phyloP scores from a whole-genome alignment of 1,284 basidiomycete genomes.

The Nidula niveotomentosa region DNA sequence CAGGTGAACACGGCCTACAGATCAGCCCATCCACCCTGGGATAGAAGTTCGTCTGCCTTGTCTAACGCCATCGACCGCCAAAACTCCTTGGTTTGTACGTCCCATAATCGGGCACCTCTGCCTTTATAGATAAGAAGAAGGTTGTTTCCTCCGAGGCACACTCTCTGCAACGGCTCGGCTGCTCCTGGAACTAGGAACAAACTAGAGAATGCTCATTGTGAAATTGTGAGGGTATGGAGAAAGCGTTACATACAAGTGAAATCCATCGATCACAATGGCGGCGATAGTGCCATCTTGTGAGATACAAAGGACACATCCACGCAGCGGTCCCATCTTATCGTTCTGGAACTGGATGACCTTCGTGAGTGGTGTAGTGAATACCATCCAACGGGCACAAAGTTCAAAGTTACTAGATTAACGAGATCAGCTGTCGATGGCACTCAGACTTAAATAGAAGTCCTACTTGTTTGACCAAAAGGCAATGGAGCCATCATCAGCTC shows the following conservation, averaged over 20 bases:
- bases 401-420: slow-evolving; percentile 50
- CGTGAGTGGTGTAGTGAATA: slow-evolving; percentile 66
- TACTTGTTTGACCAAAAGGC: slow-evolving; percentile 70
- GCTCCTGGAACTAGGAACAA: slow-evolving; percentile 82
- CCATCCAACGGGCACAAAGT: slow-evolving; percentile 64
- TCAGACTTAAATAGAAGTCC: not conserved
- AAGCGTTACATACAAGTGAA: slow-evolving; percentile 62
- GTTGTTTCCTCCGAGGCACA: slow-evolving; percentile 73
- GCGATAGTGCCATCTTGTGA: slow-evolving; percentile 83
- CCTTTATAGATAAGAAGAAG: slow-evolving; percentile 80
- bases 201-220: slow-evolving; percentile 31
- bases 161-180: slow-evolving; percentile 56
- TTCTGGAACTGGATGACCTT: slow-evolving; percentile 59
- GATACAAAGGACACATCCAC: slow-evolving; percentile 73
- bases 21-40: slow-evolving; percentile 69
- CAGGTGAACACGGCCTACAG: slow-evolving; percentile 43
- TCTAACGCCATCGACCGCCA: slow-evolving; percentile 79
- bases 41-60: slow-evolving; percentile 76
- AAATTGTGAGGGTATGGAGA: slow-evolving; percentile 2
- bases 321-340: slow-evolving; percentile 58
- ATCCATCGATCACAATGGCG: slow-evolving; percentile 73
- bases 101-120: slow-evolving; percentile 84
- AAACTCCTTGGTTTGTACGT: slow-evolving; percentile 83
- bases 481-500: slow-evolving; percentile 74
- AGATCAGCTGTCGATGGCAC: slow-evolving; percentile 3